These are phyloP conservation scores for Pseudocercospora macadamiae DNA, from an alignment of 2,329 filamentous ascomycete species.

Conservation along the genomic window DNA sequence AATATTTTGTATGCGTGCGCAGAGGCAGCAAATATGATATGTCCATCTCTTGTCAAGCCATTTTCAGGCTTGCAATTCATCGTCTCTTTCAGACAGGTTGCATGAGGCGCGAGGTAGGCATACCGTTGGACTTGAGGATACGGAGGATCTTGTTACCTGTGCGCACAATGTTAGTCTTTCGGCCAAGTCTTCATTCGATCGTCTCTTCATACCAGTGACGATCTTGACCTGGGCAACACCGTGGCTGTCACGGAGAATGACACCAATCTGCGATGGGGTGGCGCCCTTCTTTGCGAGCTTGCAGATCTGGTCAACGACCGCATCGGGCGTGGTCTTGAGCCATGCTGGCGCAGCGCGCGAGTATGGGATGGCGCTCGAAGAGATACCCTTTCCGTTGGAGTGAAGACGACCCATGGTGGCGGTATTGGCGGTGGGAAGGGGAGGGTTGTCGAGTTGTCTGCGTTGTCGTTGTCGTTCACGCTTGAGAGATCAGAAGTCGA, in stretches of 20 bases:
- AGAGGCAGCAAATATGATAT: conserved; percentile 19
- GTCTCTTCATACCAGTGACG: conserved; percentile 93
- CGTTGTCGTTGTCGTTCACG: conserved; percentile 13
- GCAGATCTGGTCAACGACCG: conserved; percentile 98
- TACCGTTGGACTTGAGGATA: conserved; percentile 98
- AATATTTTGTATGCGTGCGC: conserved; percentile 33
- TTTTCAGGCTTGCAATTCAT: conserved; percentile 20
- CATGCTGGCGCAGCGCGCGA: conserved; percentile 89
- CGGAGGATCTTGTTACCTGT: conserved; percentile 99
- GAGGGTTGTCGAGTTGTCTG: conserved; percentile 19
- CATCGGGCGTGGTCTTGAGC: conserved; percentile 98
- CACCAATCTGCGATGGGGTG: conserved; percentile 98
- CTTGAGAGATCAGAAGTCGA: conserved; percentile 5
- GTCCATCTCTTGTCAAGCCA: conserved; percentile 33
- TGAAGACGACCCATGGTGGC: conserved; percentile 94
- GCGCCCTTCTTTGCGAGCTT: conserved; percentile 99
- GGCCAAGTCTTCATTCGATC: no score
- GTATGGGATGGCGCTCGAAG: conserved; percentile 93
- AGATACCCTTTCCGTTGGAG: conserved; percentile 99
- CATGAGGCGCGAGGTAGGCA: conserved; percentile 48
- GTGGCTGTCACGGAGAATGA: conserved; percentile 96
- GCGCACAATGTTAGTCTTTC: conserved; percentile 22
- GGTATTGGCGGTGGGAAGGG: conserved; percentile 35
- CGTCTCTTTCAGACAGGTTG: conserved; percentile 44
- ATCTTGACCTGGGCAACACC: conserved; percentile 97